These are phyloP conservation scores for Sophora flavescens DNA, from an alignment of 306 rosid species.

Conservation along the genomic window DNA sequence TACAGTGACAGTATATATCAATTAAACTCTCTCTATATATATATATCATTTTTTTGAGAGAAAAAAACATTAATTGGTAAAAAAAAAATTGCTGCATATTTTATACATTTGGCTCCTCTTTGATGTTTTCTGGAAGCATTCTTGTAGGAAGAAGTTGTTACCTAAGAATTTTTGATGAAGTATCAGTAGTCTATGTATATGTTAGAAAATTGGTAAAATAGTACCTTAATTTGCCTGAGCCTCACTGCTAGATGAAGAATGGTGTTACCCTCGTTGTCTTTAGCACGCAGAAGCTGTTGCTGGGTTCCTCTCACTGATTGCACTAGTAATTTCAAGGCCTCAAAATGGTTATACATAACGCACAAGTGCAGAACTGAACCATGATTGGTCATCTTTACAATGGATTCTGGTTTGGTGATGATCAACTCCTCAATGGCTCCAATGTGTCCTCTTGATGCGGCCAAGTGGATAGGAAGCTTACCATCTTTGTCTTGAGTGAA, in stretches of 20 bases:
- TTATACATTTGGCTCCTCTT: too few relatives aligned
- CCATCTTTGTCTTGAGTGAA: slow-evolving; percentile 42
- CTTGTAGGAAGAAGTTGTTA: not conserved
- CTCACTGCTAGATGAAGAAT: slow-evolving; percentile 43
- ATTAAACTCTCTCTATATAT: too few relatives aligned
- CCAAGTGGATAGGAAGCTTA: slow-evolving; percentile 51
- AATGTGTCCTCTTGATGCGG: slow-evolving; percentile 47
- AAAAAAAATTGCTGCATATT: too few relatives aligned
- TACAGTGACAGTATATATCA: too few relatives aligned
- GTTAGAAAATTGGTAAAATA: not conserved
- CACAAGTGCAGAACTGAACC: slow-evolving; percentile 38
- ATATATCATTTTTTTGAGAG: too few relatives aligned
- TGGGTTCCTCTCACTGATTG: not conserved
- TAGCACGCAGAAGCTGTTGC: not conserved
- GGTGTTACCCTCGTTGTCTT: slow-evolving; percentile 41
- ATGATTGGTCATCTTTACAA: not conserved
- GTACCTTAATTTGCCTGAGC: slow-evolving; percentile 42
- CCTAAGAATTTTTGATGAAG: not conserved
- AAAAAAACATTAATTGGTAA: too few relatives aligned
- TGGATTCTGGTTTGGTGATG: not conserved
- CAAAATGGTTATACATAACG: slow-evolving; percentile 33
- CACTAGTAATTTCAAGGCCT: slow-evolving; percentile 37
- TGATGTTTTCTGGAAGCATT: too few relatives aligned
- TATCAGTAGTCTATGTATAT: not conserved
- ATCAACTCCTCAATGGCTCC: slow-evolving; percentile 5